Percentiles rank a stretch among this genome's conserved stretches.
Conservation (phyloP, 176 grass and related monocot species). For the Stipa capillata region DNA sequence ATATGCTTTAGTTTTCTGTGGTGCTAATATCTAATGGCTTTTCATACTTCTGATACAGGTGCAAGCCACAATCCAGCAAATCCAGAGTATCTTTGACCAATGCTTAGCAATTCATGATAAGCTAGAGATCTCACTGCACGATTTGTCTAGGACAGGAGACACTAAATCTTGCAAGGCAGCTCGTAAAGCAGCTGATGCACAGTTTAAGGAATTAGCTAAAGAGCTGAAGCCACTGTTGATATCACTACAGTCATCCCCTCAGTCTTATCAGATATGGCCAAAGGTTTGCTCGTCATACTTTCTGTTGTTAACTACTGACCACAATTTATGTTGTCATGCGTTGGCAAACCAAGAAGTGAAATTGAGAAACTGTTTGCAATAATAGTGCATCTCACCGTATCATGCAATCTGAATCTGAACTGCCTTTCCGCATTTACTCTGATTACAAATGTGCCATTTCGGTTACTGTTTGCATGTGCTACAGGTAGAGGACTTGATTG, state of each 20-base stretch:
- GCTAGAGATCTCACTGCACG: constrained; percentile 67
- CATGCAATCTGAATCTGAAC: background rate
- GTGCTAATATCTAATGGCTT: background rate
- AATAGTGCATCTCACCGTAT: background rate
- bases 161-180: constrained; percentile 70
- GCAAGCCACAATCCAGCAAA: constrained; percentile 61
- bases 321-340: background rate
- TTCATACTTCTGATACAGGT: constrained; percentile 36
- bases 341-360: background rate
- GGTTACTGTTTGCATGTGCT: constrained; percentile 3
- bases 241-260: constrained; percentile 69
- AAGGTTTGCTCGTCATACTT: constrained; percentile 53
- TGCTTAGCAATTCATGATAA: constrained; percentile 73
- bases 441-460: background rate
- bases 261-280: constrained; percentile 77
- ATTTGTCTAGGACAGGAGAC: constrained; percentile 85
- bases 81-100: constrained; percentile 65
- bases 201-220: constrained; percentile 87
- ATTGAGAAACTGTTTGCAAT: background rate
- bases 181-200: constrained; percentile 80
- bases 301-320: background rate
- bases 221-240: constrained; percentile 65
- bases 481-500: constrained; percentile 66
- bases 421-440: background rate
- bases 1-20: background rate